These are phyloP conservation scores for Bryoglossum gracile DNA, from an alignment of 495 filamentous ascomycete genomes.

Conservation along the genomic window DNA sequence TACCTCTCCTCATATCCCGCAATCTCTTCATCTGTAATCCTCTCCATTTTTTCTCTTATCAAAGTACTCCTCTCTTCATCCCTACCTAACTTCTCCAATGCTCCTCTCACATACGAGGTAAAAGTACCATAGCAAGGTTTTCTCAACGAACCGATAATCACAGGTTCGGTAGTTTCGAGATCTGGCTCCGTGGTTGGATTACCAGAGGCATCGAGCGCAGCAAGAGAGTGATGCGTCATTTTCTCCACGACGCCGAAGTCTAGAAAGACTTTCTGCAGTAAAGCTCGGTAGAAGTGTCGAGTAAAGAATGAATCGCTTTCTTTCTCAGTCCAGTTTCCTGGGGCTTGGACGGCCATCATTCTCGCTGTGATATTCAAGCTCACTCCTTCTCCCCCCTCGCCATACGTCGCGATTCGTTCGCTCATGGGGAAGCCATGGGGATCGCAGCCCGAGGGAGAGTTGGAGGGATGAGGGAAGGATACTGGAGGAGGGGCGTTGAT, in stretches of 20 bases:
- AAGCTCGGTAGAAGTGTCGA: constrained; percentile 85
- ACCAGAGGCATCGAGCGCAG: not conserved
- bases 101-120: constrained; percentile 68
- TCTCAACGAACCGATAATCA: constrained; percentile 79
- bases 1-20: constrained; percentile 58
- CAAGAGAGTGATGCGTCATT: constrained; percentile 16
- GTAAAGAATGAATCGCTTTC: constrained; percentile 87
- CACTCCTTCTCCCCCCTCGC: constrained; percentile 43
- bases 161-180: constrained; percentile 49
- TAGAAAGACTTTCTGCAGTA: constrained; percentile 83
- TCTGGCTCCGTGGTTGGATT: constrained; percentile 23
- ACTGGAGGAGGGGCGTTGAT: no score
- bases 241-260: constrained; percentile 67
- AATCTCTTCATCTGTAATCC: constrained; percentile 67
- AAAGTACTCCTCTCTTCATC: constrained; percentile 48
- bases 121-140: constrained; percentile 78
- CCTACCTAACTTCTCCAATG: constrained; percentile 62
- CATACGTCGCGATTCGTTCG: constrained; percentile 55
- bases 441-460: constrained; percentile 57
- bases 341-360: constrained; percentile 95
- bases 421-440: constrained; percentile 93
- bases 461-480: constrained; percentile 30
- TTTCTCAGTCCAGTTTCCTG: constrained; percentile 75
- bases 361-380: constrained; percentile 91
- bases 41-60: constrained; percentile 51